Percentiles rank a stretch among this genome's conserved stretches.
Evolutionary conservation across 2,329 filamentous ascomycete genomes (phyloP).

Genomic region (Exophiala xenobiotica): DNA sequence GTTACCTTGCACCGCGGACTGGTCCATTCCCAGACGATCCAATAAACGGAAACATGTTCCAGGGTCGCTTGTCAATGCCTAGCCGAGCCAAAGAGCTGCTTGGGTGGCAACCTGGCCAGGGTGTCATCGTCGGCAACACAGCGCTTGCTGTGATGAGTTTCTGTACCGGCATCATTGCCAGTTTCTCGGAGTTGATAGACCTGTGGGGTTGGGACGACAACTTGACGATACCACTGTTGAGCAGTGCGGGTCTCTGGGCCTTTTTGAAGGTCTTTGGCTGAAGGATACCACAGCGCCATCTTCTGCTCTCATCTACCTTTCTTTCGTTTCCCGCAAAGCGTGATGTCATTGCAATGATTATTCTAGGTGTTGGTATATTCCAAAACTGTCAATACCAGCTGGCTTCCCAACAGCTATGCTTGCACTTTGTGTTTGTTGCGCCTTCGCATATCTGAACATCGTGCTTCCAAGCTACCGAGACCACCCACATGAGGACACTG

Average conservation of each 20-base stretch:
- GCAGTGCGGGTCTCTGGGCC: conserved; percentile 82
- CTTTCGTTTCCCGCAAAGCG: background rate
- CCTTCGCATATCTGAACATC: too few species aligned
- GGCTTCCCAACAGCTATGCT: background rate
- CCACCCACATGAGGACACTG: too few species aligned
- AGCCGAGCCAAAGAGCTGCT: conserved; percentile 56
- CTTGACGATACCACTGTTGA: conserved; percentile 89
- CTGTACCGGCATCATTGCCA: conserved; percentile 84
- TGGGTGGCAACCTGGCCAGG: conserved; percentile 59
- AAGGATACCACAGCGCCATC: background rate
- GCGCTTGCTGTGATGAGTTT: conserved; percentile 80
- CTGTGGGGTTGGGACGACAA: conserved; percentile 96
- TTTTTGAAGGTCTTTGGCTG: conserved; percentile 82
- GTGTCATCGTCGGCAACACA: conserved; percentile 65
- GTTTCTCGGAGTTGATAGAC: conserved; percentile 85
- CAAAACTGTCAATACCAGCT: background rate
- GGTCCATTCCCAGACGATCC: conserved; percentile 69
- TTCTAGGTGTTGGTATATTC: background rate
- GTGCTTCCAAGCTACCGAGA: too few species aligned
- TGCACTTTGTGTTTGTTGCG: background rate
- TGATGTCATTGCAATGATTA: background rate
- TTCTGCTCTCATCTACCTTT: background rate
- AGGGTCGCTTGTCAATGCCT: conserved; percentile 72
- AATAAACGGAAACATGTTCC: conserved; percentile 67
- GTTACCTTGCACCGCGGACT: conserved; percentile 70